phyloP scores from a whole-genome alignment of 306 rosid genomes.

The Potentilla sterilis region DNA sequence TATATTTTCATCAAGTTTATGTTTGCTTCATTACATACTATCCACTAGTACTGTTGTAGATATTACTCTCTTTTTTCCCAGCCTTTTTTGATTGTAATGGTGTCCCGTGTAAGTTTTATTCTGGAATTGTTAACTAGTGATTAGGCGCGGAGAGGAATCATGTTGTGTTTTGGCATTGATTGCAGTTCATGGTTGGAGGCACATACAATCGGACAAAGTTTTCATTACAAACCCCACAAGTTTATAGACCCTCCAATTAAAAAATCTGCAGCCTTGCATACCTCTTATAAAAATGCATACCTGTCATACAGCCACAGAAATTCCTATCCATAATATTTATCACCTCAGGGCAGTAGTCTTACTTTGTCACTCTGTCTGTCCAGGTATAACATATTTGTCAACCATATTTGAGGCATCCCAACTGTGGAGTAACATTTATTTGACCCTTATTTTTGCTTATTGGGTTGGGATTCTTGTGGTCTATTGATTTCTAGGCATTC shows the following conservation, averaged over 20 bases:
- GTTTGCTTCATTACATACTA: neutral
- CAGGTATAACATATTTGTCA: neutral
- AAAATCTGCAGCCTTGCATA: neutral
- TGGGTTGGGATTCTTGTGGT: neutral
- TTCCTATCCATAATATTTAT: neutral
- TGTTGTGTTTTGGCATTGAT: neutral
- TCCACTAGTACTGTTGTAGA: neutral
- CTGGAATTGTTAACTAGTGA: neutral
- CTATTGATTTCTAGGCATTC: neutral
- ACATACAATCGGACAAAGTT: neutral
- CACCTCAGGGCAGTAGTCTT: neutral
- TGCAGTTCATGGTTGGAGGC: neutral
- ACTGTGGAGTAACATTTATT: neutral
- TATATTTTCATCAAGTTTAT: neutral
- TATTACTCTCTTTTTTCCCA: too few relatives aligned
- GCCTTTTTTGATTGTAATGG: neutral
- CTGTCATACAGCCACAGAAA: neutral
- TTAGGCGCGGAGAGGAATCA: neutral
- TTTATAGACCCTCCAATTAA: neutral
- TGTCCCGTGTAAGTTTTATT: neutral
- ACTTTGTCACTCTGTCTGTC: neutral
- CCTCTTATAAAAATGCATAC: neutral
- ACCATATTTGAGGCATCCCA: neutral
- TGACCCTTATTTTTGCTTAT: neutral
- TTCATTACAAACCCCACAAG: neutral